Evolutionary conservation across 805 yeast genomes (phyloP).

Genomic region (Kuraishia capsulata): DNA sequence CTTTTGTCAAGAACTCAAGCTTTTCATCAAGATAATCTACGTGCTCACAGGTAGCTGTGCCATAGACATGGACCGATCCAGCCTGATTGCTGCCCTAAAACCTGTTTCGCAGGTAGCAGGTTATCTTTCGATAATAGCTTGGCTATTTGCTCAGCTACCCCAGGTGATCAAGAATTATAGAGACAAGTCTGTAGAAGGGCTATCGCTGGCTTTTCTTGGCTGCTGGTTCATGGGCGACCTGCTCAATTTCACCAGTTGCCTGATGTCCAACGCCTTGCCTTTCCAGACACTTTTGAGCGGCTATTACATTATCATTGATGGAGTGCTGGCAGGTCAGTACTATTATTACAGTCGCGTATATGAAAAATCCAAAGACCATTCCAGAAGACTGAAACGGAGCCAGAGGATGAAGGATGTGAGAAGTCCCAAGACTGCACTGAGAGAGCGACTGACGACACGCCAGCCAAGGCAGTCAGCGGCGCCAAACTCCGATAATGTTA

Average conservation of each 20-base stretch:
- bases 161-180: slow-evolving; percentile 54
- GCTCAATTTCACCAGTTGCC: slow-evolving; percentile 40
- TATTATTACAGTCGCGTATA: slow-evolving; percentile 30
- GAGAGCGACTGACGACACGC: slow-evolving; percentile 5
- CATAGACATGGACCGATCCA: not conserved
- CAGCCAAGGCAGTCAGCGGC: not conserved
- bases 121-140: slow-evolving; percentile 37
- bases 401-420: slow-evolving; percentile 8
- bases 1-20: slow-evolving; percentile 5
- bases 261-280: slow-evolving; percentile 36
- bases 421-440: slow-evolving; percentile 15
- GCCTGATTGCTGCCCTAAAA: not conserved
- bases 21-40: slow-evolving; percentile 6
- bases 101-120: slow-evolving; percentile 12
- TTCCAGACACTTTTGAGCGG: slow-evolving; percentile 36
- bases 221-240: slow-evolving; percentile 63
- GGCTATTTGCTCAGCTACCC: slow-evolving; percentile 72
- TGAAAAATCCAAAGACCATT: too few relatives aligned
- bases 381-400: not conserved
- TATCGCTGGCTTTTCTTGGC: slow-evolving; percentile 48
- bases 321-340: slow-evolving; percentile 33
- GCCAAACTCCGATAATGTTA: slow-evolving; percentile 2
- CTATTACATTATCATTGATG: slow-evolving; percentile 40
- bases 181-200: slow-evolving; percentile 57
- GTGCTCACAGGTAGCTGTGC: slow-evolving; percentile 5